A percentile compares a stretch with the other conserved stretches of the same genome.
Conservation (phyloP, 345 rosid species). For the Cardamine resedifolia region DNA sequence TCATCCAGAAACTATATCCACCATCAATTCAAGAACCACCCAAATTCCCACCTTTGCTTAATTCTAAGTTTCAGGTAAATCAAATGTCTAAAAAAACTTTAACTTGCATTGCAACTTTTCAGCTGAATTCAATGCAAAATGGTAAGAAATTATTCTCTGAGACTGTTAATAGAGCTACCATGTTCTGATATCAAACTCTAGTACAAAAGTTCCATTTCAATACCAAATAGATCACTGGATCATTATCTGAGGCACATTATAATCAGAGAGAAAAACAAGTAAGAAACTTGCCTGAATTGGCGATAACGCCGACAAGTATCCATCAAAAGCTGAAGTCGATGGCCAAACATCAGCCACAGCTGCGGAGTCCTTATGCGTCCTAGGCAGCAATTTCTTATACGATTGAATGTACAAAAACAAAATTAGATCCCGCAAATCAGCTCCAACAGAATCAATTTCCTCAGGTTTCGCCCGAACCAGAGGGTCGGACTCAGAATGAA, state of each 20-base stretch:
- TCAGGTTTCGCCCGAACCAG: constrained; percentile 51
- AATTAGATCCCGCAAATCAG: constrained; percentile 83
- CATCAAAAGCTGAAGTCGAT: constrained; percentile 98
- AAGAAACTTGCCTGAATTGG: constrained; percentile 79
- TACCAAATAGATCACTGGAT: neutral
- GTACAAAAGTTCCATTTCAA: constrained; percentile 5
- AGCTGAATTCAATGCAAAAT: neutral
- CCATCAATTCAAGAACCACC: neutral
- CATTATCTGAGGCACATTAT: neutral
- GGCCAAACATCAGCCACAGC: constrained; percentile 99
- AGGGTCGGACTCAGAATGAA: constrained; percentile 76
- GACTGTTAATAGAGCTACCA: neutral
- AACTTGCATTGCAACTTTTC: constrained; percentile 12
- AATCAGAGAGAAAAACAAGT: neutral
- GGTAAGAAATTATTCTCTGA: neutral
- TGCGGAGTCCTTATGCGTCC: constrained; percentile 91
- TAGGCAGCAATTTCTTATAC: constrained; percentile 83
- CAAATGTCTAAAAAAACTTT: neutral
- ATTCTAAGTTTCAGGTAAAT: neutral
- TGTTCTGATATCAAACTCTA: neutral
- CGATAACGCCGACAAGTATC: constrained; percentile 88
- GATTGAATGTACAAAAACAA: constrained; percentile 90
- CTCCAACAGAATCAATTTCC: constrained; percentile 67
- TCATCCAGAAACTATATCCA: neutral
- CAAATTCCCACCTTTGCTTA: neutral